Percentiles rank a stretch among this genome's conserved stretches.
Evolutionary conservation across 73 alveolate species (phyloP).

Genomic region (Tetrahymena thermophila): DNA sequence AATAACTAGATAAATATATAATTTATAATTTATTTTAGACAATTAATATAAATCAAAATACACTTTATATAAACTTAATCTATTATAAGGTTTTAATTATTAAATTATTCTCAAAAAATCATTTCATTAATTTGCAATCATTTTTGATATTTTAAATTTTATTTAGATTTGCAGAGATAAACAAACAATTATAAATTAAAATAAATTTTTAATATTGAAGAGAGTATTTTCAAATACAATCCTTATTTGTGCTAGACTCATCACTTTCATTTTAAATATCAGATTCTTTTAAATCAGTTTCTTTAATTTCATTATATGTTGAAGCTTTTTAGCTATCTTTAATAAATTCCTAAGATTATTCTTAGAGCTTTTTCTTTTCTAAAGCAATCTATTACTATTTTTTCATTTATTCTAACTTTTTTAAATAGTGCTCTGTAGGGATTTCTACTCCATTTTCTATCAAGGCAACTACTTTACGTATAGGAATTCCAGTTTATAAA

Average conservation of each 20-base stretch:
- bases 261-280: background rate
- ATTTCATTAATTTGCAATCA: too few relatives aligned
- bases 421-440: background rate
- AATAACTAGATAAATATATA: background rate
- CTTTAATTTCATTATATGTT: background rate
- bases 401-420: background rate
- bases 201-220: too few relatives aligned
- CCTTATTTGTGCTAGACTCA: background rate
- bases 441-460: background rate
- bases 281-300: background rate
- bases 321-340: background rate
- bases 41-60: too few relatives aligned
- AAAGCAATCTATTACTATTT: background rate
- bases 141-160: background rate
- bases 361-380: background rate
- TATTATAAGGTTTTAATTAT: too few relatives aligned
- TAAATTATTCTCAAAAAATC: too few relatives aligned
- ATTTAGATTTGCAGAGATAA: background rate
- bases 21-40: background rate
- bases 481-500: conserved; percentile 11
- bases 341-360: background rate
- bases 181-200: background rate
- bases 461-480: background rate
- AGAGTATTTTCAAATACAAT: background rate
- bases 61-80: too few relatives aligned